Evolutionary conservation across 371 early-diverging fungal species (phyloP).

Genomic region (Mortierella sp.): DNA sequence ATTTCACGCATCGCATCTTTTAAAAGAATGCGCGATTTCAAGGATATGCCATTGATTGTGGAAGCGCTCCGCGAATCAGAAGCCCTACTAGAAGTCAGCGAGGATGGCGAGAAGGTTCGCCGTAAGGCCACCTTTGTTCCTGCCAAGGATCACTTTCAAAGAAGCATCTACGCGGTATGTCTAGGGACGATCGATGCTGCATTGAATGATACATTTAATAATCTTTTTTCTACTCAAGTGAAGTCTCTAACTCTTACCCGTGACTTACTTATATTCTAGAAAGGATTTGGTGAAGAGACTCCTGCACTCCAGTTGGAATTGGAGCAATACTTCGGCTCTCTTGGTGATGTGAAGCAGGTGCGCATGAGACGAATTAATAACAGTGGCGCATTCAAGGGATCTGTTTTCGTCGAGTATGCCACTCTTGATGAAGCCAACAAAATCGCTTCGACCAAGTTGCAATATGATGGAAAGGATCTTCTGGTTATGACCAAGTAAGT

Average conservation of each 20-base stretch:
- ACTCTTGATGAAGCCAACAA: constrained; percentile 65
- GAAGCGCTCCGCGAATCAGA: constrained; percentile 68
- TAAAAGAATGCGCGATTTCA: constrained; percentile 77
- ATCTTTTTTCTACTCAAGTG: no score
- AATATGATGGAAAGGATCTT: constrained; percentile 68
- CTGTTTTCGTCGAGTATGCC: constrained; percentile 73
- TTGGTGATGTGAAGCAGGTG: constrained; percentile 67
- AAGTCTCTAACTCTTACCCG: not conserved
- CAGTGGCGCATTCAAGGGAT: constrained; percentile 68
- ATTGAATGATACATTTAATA: not conserved
- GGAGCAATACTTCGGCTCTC: constrained; percentile 65
- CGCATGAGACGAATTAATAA: constrained; percentile 73
- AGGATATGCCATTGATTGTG: constrained; percentile 64
- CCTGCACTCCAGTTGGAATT: constrained; percentile 69
- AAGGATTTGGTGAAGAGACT: constrained; percentile 70
- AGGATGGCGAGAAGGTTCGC: constrained; percentile 67
- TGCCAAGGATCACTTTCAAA: constrained; percentile 59
- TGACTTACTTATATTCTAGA: constrained; percentile 47
- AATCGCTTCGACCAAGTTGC: constrained; percentile 62
- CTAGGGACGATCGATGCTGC: not conserved
- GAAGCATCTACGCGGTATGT: constrained; percentile 73
- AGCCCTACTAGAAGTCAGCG: constrained; percentile 71
- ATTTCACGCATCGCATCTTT: constrained; percentile 72
- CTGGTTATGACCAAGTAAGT: constrained; percentile 62
- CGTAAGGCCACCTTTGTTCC: constrained; percentile 66